Evolutionary conservation across 495 filamentous ascomycete species (phyloP), one percentile per base, ranked within the genome.

Genomic region (Pseudevernia furfuracea): DNA sequence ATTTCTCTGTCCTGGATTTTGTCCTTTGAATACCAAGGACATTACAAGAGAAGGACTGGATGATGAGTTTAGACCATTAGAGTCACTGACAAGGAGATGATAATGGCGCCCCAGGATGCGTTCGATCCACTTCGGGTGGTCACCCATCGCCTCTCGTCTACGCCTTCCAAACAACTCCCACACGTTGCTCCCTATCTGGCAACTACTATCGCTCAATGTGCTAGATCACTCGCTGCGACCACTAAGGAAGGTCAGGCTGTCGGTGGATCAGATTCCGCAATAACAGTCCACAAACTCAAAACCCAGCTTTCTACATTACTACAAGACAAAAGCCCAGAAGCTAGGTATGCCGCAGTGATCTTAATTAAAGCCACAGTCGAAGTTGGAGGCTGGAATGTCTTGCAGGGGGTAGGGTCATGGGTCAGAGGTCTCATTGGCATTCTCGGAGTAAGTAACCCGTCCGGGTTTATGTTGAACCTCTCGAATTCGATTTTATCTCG

Each of bases 361-460:
- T 73, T 97, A 59, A 80, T 91, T 68, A 96, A 96, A 75, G 81
- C 86, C n/a, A 78, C 85, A 19, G 77, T 95, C 60, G 91, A 96
- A 70, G 82, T 85, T 48, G 90, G 92, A 32, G 89, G 89, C 63
- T 89, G 86, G 85, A 88, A 92, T 65, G 79, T 87, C 56, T 75
- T 97, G 61, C 86, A 85, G 59, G 81, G 83, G 44, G 81, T 85
- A 32, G 85, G 83, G 61, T 76, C 84, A 19, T 93, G 92, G 85
- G 84, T 93, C 64, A 80, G 85, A 67, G 83, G 83, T 41, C 71
- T 96, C 64, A 79, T 96, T 49, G 78, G 80, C 0, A 81, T 93
- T 52, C 73, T 96, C 49, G 82, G 83, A 71, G 89, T 91, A 78
- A 63, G 80, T 69, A 67, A n/a, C 21, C 25, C 2, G 25, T 52